Percentiles rank a stretch among this genome's conserved stretches.
These are phyloP conservation scores for Sclerotinia subarctica DNA, from an alignment of 2,329 filamentous ascomycete genomes.

Conservation along the genomic window DNA sequence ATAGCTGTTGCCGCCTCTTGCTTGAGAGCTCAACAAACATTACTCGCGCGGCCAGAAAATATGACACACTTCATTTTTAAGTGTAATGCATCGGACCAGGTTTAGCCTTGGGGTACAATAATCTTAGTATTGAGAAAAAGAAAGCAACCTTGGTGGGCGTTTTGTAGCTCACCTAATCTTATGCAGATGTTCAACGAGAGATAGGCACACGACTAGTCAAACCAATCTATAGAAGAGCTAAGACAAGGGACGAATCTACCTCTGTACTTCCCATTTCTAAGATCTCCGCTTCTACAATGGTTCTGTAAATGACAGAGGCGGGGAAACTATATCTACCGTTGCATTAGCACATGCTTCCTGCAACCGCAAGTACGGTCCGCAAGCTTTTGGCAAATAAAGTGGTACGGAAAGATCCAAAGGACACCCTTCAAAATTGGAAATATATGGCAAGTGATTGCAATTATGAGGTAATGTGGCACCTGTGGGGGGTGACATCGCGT, in stretches of 20 bases:
- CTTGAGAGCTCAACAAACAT: neutral
- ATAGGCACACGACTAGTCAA: neutral
- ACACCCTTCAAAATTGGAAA: neutral
- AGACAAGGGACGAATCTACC: neutral
- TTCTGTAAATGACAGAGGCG: neutral
- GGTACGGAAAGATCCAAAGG: neutral
- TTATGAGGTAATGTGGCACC: neutral
- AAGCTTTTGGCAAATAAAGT: neutral
- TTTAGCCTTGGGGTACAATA: neutral
- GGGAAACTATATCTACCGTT: neutral
- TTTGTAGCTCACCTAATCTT: neutral
- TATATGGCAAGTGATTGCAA: neutral
- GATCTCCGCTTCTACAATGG: neutral
- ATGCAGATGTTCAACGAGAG: neutral
- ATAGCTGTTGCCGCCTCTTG: neutral
- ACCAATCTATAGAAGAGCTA: neutral
- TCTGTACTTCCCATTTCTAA: too few relatives aligned
- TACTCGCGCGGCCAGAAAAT: neutral
- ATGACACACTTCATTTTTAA: too few relatives aligned
- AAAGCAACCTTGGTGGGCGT: neutral
- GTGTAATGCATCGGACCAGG: neutral
- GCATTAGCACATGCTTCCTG: neutral
- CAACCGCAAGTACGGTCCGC: neutral
- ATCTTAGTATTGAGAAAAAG: neutral
- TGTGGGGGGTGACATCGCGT: slow-evolving; percentile 4